phyloP scores from a whole-genome alignment of 1,139 yeast species.

The Saccharomycopsis phalli region DNA sequence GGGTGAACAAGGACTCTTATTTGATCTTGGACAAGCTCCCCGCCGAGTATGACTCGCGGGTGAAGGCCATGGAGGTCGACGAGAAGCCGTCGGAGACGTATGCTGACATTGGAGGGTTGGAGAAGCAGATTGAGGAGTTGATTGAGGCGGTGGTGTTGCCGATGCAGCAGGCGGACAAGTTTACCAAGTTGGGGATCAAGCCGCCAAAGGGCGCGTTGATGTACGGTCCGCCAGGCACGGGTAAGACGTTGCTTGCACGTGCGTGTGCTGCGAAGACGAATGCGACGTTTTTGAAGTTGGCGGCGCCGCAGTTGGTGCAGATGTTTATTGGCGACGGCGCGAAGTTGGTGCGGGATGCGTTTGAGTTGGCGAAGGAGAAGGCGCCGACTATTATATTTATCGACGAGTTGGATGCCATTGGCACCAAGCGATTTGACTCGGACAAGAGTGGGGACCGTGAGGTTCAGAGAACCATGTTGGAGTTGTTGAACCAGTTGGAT shows the following conservation, averaged over 20 bases:
- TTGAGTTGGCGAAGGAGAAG: slow-evolving; percentile 96
- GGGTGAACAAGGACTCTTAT: slow-evolving; percentile 95
- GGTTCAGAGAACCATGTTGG: slow-evolving; percentile 98
- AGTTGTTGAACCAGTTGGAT: slow-evolving; percentile 89
- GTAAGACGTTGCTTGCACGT: slow-evolving; percentile 91
- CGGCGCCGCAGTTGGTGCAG: slow-evolving; percentile 97
- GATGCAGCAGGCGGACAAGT: slow-evolving; percentile 96
- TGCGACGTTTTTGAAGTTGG: slow-evolving; percentile 93
- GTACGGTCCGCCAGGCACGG: slow-evolving; percentile 99
- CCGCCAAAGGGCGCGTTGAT: slow-evolving; percentile 98
- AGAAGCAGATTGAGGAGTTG: slow-evolving; percentile 94
- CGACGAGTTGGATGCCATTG: slow-evolving; percentile 97
- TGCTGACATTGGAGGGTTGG: slow-evolving; percentile 95
- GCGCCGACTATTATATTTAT: slow-evolving; percentile 97
- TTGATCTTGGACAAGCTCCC: slow-evolving; percentile 90
- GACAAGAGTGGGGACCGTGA: slow-evolving; percentile 98
- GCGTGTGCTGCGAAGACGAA: slow-evolving; percentile 99
- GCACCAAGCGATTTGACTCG: slow-evolving; percentile 95
- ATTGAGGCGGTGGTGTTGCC: slow-evolving; percentile 98
- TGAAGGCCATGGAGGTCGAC: slow-evolving; percentile 98
- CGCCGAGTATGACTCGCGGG: slow-evolving; percentile 94
- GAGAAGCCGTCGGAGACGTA: slow-evolving; percentile 97
- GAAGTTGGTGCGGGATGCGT: slow-evolving; percentile 93
- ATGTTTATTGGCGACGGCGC: slow-evolving; percentile 99
- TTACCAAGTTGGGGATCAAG: slow-evolving; percentile 83